phyloP scores from a whole-genome alignment of 1,284 basidiomycete genomes.

The Neolentinus lepideus region DNA sequence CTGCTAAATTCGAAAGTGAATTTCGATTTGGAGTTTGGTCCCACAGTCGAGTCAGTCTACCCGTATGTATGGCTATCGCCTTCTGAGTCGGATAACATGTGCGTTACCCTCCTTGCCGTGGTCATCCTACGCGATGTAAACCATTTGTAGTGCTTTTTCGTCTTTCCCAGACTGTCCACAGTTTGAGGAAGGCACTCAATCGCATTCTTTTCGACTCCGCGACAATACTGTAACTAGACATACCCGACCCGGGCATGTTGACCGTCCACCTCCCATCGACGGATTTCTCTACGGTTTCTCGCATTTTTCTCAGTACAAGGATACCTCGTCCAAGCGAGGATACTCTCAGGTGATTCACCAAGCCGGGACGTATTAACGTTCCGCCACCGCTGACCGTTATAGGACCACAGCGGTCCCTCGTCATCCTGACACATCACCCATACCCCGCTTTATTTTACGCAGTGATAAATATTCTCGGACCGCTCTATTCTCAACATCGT shows the following conservation, averaged over 20 bases:
- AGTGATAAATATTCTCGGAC: slow-evolving; percentile 66
- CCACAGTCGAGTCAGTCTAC: slow-evolving; percentile 70
- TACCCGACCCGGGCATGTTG: slow-evolving; percentile 15
- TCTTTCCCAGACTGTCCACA: slow-evolving; percentile 89
- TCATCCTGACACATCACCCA: slow-evolving; percentile 79
- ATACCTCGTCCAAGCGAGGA: slow-evolving; percentile 68
- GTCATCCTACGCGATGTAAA: neutral
- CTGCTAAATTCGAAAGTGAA: slow-evolving; percentile 48
- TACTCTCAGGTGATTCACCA: slow-evolving; percentile 69
- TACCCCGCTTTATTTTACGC: slow-evolving; percentile 80
- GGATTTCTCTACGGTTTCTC: slow-evolving; percentile 82
- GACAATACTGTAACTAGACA: slow-evolving; percentile 24
- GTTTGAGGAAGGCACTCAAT: slow-evolving; percentile 68
- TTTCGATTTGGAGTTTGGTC: slow-evolving; percentile 85
- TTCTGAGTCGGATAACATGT: slow-evolving; percentile 82
- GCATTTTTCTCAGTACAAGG: slow-evolving; percentile 71
- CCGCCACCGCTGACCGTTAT: neutral
- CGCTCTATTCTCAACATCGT: slow-evolving; percentile 70
- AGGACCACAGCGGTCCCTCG: slow-evolving; percentile 64
- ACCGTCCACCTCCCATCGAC: slow-evolving; percentile 38
- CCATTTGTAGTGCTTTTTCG: slow-evolving; percentile 74
- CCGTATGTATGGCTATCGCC: slow-evolving; percentile 56
- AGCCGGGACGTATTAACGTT: neutral
- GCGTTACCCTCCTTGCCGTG: slow-evolving; percentile 21
- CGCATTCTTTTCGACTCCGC: slow-evolving; percentile 69